Conservation (phyloP, 1,284 basidiomycete genomes). For the Cryptococcus sp. region DNA sequence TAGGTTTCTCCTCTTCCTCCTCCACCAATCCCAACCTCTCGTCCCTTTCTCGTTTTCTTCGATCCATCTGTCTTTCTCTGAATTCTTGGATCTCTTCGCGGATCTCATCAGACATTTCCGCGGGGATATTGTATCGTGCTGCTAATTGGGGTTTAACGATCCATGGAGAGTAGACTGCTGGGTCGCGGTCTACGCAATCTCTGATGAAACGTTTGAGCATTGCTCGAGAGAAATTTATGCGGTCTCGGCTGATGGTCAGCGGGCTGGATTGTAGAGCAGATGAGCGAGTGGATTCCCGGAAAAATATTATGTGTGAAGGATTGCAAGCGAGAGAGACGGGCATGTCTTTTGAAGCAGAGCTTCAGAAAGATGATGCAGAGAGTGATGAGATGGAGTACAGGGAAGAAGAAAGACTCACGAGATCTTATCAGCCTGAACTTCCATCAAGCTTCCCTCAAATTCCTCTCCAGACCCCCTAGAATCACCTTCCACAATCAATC, state of each 20-base stretch:
- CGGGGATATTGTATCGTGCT: constrained; percentile 72
- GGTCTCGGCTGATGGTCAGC: constrained; percentile 68
- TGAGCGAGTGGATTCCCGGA: too few species aligned
- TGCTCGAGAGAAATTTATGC: constrained; percentile 90
- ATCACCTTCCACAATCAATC: constrained; percentile 54
- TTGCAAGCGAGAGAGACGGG: neutral
- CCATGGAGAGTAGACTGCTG: constrained; percentile 91
- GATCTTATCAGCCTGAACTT: constrained; percentile 72
- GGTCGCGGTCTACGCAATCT: constrained; percentile 85
- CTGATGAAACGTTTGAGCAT: constrained; percentile 93
- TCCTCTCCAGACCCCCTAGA: constrained; percentile 18
- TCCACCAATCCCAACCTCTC: constrained; percentile 53
- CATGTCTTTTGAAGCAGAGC: neutral
- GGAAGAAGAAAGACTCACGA: constrained; percentile 65
- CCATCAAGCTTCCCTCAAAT: constrained; percentile 57
- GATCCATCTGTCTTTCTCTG: constrained; percentile 82
- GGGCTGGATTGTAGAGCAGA: neutral
- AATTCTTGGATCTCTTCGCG: constrained; percentile 69
- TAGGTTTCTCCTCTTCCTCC: constrained; percentile 51
- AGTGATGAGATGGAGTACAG: neutral
- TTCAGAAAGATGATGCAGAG: too few species aligned
- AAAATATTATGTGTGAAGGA: too few species aligned
- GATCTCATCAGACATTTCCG: constrained; percentile 79
- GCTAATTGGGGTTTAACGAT: constrained; percentile 82
- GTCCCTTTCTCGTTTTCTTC: constrained; percentile 63